Conservation (phyloP, 768 basidiomycete genomes). For the Tephrocybe sp. region DNA sequence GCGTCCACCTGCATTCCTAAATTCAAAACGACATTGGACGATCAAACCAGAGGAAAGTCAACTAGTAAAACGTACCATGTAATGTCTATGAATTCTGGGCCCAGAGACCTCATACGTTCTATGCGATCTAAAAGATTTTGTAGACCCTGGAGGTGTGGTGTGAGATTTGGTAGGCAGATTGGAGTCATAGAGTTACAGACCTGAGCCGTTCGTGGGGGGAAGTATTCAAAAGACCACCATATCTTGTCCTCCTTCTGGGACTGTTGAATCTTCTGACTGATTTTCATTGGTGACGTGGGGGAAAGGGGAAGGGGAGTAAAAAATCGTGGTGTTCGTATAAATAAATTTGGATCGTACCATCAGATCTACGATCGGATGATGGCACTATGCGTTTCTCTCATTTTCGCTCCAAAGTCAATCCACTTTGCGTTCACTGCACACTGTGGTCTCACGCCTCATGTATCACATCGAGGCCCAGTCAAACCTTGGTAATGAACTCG, state of each 20-base stretch:
- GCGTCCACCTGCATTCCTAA: conserved; percentile 94
- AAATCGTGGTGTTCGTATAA: conserved; percentile 12
- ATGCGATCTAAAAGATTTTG: conserved; percentile 98
- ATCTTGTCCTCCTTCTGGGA: conserved; percentile 81
- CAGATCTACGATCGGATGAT: conserved; percentile 16
- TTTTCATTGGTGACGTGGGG: conserved; percentile 65
- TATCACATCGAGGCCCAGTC: background rate
- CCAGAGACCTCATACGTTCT: conserved; percentile 93
- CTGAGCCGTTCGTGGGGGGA: conserved; percentile 94
- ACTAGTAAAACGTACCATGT: conserved; percentile 62
- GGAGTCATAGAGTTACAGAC: conserved; percentile 34
- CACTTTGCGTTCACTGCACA: too few species aligned
- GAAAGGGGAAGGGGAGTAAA: conserved; percentile 2
- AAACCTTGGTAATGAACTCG: background rate
- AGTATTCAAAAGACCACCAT: conserved; percentile 99
- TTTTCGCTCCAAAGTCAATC: background rate
- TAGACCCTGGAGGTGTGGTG: conserved; percentile 53
- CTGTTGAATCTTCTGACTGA: conserved; percentile 89
- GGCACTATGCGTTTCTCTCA: background rate
- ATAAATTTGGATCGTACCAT: conserved; percentile 19
- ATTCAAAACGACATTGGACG: conserved; percentile 1
- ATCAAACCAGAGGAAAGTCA: background rate
- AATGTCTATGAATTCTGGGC: conserved; percentile 98
- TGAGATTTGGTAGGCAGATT: background rate
- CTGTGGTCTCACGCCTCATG: conserved; percentile 5